Percentiles rank a stretch among this genome's conserved stretches.
Evolutionary conservation across 768 basidiomycete species (phyloP).

Genomic region (Leucosporidium creatinivorum): DNA sequence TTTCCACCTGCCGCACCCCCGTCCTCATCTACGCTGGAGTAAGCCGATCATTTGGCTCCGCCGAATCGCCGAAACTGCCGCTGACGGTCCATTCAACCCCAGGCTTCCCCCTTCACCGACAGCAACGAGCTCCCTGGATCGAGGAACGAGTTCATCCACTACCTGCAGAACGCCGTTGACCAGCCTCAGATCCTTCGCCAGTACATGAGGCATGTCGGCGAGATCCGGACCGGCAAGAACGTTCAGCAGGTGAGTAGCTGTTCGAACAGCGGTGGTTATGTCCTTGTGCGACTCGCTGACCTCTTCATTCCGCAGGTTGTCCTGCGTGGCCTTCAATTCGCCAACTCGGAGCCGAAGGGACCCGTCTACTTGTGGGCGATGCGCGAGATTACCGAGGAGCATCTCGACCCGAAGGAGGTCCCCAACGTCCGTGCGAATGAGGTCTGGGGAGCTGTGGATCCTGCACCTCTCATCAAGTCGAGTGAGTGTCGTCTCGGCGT

Average conservation of each 20-base stretch:
- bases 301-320: conserved; percentile 39
- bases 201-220: conserved; percentile 62
- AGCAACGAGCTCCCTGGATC: conserved; percentile 56
- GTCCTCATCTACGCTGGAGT: conserved; percentile 64
- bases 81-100: conserved; percentile 58
- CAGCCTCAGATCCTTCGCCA: conserved; percentile 61
- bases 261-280: neutral
- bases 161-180: conserved; percentile 60
- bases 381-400: conserved; percentile 64
- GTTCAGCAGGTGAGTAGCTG: conserved; percentile 42
- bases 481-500: conserved; percentile 38
- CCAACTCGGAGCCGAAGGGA: conserved; percentile 62
- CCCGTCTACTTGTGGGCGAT: conserved; percentile 68
- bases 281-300: neutral
- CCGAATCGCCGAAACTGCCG: conserved; percentile 64
- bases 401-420: conserved; percentile 47
- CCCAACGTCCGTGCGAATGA: conserved; percentile 38
- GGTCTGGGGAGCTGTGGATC: conserved; percentile 54
- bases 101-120: conserved; percentile 56
- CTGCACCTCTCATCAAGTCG: conserved; percentile 47
- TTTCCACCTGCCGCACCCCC: conserved; percentile 55
- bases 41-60: conserved; percentile 49
- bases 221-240: conserved; percentile 54
- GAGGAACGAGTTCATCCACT: conserved; percentile 68
- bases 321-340: conserved; percentile 59